Base-by-base conservation (phyloP, 306 rosid species). In the Trifolium repens region DNA sequence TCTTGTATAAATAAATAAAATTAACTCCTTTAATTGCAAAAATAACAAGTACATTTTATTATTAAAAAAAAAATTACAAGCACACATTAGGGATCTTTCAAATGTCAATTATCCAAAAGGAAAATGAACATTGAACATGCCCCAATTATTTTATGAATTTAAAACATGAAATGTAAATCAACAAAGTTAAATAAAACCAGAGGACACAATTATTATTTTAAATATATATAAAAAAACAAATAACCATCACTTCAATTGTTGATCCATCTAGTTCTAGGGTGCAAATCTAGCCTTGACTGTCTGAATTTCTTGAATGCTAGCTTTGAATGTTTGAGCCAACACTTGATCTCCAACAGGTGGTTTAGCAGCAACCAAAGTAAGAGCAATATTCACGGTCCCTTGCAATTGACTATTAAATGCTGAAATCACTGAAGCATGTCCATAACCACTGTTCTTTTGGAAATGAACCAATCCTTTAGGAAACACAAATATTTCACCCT, bases 391-490 rank as follows among this genome's bases (percentile, higher is more conserved):
- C 49, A 64, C 88, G 2, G 97, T 90, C 0, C 98, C 98, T 3
- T 93, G 98, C 39, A 94, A 69, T 76, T 94, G 98, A 54, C 96
- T 91, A 43, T 90, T 91, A 76, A 94, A 89, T 1, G 83, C 98
- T 2, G 97, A 58, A 70, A 94, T 80, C 4, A 84, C 97, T 3
- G 96, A 14, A 11, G 97, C 96, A 15, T 87, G 49, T 0, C 15
- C 79, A 4, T 78, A 63, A 1, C 81, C 96, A 42, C 84, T 94
- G 83, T 89, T 26, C 30, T 26, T 90, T 80, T 94, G 98, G 80
- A 87, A 94, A 58, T 94, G 97, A 72, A 91, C 89, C 37, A 89
- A 72, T 0, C 94, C 96, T 67, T 58, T 90, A 10, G 98, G 97
- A 79, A 94, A 94, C 65, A 77, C 94, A 77, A 91, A 94, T 7